phyloP scores from a whole-genome alignment of 2,329 filamentous ascomycete species.

The Colletotrichum tropicicola region DNA sequence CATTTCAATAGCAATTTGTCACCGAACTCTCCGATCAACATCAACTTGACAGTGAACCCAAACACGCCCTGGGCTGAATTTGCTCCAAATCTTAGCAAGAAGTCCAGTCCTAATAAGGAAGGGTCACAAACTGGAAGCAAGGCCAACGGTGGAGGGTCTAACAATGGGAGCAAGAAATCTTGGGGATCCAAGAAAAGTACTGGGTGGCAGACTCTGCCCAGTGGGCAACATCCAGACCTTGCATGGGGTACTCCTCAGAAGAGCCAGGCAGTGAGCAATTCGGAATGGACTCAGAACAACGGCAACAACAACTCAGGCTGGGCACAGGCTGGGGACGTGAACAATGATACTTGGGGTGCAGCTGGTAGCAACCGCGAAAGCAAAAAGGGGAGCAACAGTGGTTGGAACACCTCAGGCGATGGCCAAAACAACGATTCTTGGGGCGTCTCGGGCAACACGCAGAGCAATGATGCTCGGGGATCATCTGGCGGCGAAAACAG shows the following conservation, averaged over 20 bases:
- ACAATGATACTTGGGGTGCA: constrained; percentile 15
- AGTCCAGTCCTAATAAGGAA: constrained; percentile 7
- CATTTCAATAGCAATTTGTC: not conserved
- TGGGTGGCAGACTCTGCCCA: constrained; percentile 4
- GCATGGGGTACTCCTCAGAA: not conserved
- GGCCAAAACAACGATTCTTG: constrained; percentile 26
- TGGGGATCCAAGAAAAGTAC: constrained; percentile 27
- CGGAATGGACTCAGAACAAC: not conserved
- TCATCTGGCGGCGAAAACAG: not conserved
- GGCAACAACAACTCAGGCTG: not conserved
- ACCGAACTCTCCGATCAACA: constrained; percentile 24
- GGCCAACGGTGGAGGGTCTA: constrained; percentile 8
- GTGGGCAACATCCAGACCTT: constrained; percentile 27
- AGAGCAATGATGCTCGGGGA: not conserved
- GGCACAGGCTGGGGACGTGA: not conserved
- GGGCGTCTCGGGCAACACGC: not conserved
- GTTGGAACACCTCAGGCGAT: not conserved
- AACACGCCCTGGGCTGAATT: constrained; percentile 27
- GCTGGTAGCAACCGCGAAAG: no score
- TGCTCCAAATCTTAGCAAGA: constrained; percentile 11
- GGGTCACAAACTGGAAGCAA: constrained; percentile 5
- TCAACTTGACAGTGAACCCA: constrained; percentile 25
- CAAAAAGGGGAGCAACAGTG: no score
- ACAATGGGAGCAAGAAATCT: constrained; percentile 26
- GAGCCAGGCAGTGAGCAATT: not conserved